phyloP scores from a whole-genome alignment of 441 rosid genomes.

The Dalechampia spathulata region DNA sequence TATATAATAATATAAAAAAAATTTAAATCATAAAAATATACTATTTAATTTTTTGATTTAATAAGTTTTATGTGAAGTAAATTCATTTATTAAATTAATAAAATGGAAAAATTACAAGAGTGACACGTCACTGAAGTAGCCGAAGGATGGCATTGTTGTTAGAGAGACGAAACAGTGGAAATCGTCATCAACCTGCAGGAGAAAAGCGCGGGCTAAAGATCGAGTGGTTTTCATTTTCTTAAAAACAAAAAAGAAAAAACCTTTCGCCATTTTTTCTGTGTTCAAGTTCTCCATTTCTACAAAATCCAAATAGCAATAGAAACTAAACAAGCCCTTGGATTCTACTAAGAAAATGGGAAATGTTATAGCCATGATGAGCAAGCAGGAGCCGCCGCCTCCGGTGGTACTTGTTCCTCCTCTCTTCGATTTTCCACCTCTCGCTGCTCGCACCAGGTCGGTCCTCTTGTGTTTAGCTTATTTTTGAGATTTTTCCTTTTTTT shows the following conservation, averaged over 20 bases:
- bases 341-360: constrained; percentile 44
- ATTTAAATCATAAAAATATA: too few species aligned
- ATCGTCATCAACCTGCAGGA: neutral
- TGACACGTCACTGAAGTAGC: too few species aligned
- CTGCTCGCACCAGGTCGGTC: constrained; percentile 65
- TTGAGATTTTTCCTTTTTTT: too few species aligned
- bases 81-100: too few species aligned
- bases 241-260: too few species aligned
- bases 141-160: too few species aligned
- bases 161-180: neutral
- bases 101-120: too few species aligned
- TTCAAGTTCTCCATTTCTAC: neutral
- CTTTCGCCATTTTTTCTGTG: neutral
- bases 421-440: constrained; percentile 88
- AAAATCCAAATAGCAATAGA: too few species aligned
- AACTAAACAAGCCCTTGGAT: neutral
- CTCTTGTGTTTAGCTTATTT: neutral
- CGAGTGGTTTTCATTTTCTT: neutral
- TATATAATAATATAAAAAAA: too few species aligned
- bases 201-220: neutral
- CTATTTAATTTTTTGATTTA: too few species aligned
- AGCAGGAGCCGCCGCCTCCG: constrained; percentile 55
- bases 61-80: too few species aligned
- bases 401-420: constrained; percentile 89
- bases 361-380: constrained; percentile 43